Base-by-base conservation (phyloP, 495 filamentous ascomycete genomes). In the Penicillium salamii region DNA sequence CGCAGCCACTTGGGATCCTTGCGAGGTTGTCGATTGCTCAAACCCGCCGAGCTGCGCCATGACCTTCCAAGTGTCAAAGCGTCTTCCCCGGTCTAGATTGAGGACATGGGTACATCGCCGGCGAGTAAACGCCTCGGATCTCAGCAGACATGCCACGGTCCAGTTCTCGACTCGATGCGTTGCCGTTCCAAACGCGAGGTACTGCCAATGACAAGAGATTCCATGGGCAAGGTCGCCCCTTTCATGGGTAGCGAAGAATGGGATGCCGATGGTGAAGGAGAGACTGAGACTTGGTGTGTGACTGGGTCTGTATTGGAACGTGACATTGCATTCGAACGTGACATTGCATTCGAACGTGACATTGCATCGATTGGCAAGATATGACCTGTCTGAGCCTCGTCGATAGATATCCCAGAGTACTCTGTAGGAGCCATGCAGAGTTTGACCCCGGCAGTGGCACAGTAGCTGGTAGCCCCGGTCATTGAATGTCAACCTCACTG, bases 21-120 rank as follows among this genome's bases (percentile, higher is more conserved):
- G 54, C 7, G 70, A 75, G 31, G 62, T 72, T 5, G 37, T 58
- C 14, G 64, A 42, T 37, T 66, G 58, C 38, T 58, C 60, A 41
- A 62, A 78, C 5, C 69, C 77, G 41, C 65, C 71, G 3, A 78
- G 67, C 12, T 66, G 65, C 1, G 70, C 74, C 49, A 72, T 50
- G 9, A 72, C 49, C 13, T 50, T 46, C 72, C 72, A 78, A 5
- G 67, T 33, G 0, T 53, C 39, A 26, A 69, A 54, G 11, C 69
- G 63, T 39, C 74, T 61, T 6, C 73, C 72, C 35, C 66, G 66
- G 2, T 72, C 75, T 20, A 73, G 71, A 19, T 76, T 68, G n/a
- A 67, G 19, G 6, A 47, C 33, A 53, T 79, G 76, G 7, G 46
- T 42, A 46, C 75, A 78, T 26, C 54, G 49, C 15, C 14, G 15